Percentiles rank a stretch among this genome's conserved stretches.
Evolutionary conservation across 2,329 filamentous ascomycete species (phyloP).

Genomic region (Pyrenophora teres): DNA sequence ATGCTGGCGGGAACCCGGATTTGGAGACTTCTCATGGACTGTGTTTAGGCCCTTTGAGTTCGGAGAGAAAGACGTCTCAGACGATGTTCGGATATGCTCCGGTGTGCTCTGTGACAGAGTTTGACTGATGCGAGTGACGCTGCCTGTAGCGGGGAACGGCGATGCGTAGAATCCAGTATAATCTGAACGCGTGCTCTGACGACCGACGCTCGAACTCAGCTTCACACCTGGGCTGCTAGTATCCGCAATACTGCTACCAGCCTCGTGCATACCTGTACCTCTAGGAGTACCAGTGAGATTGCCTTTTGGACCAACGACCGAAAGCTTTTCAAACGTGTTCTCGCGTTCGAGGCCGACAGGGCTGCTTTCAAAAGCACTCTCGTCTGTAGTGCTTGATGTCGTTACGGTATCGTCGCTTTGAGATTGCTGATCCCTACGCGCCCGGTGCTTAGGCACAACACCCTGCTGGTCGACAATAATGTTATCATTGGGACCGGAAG

Average conservation of each 20-base stretch:
- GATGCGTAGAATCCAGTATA: slow-evolving; percentile 30
- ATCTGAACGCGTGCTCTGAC: slow-evolving; percentile 14
- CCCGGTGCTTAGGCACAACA: not conserved
- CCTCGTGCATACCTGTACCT: slow-evolving; percentile 44
- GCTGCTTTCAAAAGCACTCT: slow-evolving; percentile 1
- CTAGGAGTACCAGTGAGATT: slow-evolving; percentile 46
- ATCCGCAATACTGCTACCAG: slow-evolving; percentile 47
- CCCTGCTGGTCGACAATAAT: slow-evolving; percentile 34
- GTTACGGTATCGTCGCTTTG: not conserved
- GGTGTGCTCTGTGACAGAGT: not conserved
- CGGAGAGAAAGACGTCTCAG: slow-evolving; percentile 29
- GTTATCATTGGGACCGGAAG: slow-evolving; percentile 45
- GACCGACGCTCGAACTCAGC: slow-evolving; percentile 26
- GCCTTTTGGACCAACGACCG: slow-evolving; percentile 39
- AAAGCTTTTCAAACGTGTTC: slow-evolving; percentile 45
- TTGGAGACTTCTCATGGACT: slow-evolving; percentile 18
- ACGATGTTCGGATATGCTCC: slow-evolving; percentile 27
- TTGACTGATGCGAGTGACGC: slow-evolving; percentile 28
- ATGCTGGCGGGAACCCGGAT: slow-evolving; percentile 16
- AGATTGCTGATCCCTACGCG: slow-evolving; percentile 2
- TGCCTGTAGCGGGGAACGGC: slow-evolving; percentile 27
- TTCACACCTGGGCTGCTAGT: slow-evolving; percentile 41
- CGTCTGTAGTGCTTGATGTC: slow-evolving; percentile 8
- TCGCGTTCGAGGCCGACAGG: slow-evolving; percentile 25
- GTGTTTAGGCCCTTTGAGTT: slow-evolving; percentile 16